These are phyloP conservation scores for Torrubiellomyces zombiae DNA, from an alignment of 2,329 filamentous ascomycete species.

Conservation along the genomic window DNA sequence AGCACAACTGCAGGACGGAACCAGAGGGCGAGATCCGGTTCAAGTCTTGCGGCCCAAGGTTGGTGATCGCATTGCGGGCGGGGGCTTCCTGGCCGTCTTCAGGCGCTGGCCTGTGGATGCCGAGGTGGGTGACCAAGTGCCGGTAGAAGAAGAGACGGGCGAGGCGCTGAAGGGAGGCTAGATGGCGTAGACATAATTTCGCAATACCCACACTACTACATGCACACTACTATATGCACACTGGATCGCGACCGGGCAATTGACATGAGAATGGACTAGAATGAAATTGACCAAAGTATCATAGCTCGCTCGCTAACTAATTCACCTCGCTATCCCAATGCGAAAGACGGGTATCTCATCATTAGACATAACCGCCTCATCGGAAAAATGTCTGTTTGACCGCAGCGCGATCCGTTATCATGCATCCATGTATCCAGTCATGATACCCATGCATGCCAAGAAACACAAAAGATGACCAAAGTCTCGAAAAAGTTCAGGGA, in stretches of 20 bases:
- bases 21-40: too few relatives aligned
- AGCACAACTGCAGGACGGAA: constrained; percentile 6
- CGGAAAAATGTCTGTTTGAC: too few relatives aligned
- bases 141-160: background rate
- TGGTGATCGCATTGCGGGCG: constrained; percentile 20
- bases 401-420: too few relatives aligned
- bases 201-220: too few relatives aligned
- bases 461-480: too few relatives aligned
- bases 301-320: constrained; percentile 5
- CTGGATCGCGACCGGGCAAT: background rate
- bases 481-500: too few relatives aligned
- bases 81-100: constrained; percentile 23
- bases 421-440: constrained; percentile 1
- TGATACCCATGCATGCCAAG: background rate
- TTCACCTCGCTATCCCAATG: constrained; percentile 5
- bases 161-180: too few relatives aligned
- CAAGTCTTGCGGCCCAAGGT: constrained; percentile 26
- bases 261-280: background rate
- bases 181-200: too few relatives aligned
- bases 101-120: constrained; percentile 14
- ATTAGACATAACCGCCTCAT: background rate
- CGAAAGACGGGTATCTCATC: constrained; percentile 5
- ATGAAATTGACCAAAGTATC: background rate
- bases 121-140: constrained; percentile 1
- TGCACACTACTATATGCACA: too few relatives aligned